These are phyloP conservation scores for Exsudoporus frostii DNA, from an alignment of 768 basidiomycete species.

Conservation along the genomic window DNA sequence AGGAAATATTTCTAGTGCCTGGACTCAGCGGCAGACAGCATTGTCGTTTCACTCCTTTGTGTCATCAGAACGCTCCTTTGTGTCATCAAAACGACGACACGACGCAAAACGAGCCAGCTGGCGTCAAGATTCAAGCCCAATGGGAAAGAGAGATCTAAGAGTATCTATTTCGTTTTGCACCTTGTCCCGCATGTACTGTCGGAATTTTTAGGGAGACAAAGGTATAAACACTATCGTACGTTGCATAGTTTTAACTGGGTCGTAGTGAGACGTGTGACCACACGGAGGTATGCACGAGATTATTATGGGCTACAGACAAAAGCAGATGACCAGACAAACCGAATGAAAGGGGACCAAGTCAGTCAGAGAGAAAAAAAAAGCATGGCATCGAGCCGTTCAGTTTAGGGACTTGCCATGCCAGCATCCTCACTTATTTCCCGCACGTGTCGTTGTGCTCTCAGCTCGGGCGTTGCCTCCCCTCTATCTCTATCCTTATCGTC, in stretches of 20 bases:
- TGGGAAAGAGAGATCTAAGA: not conserved
- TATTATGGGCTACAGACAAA: conserved; percentile 24
- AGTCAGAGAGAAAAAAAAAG: not conserved
- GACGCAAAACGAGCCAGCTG: too few relatives aligned
- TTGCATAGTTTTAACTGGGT: conserved; percentile 16
- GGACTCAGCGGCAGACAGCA: too few relatives aligned
- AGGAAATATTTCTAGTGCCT: too few relatives aligned
- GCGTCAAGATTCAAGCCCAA: too few relatives aligned
- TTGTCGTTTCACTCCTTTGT: too few relatives aligned
- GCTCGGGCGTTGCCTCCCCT: conserved; percentile 32
- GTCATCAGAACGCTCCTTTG: too few relatives aligned
- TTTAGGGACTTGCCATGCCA: conserved; percentile 31
- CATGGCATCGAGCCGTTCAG: not conserved
- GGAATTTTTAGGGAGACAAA: conserved; percentile 4
- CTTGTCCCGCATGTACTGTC: not conserved
- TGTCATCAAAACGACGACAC: too few relatives aligned
- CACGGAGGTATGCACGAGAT: conserved; percentile 24
- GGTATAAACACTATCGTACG: conserved; percentile 33
- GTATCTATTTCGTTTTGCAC: conserved; percentile 6
- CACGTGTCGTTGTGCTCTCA: conserved; percentile 28
- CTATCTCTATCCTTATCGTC: conserved; percentile 28
- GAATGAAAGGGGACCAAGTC: not conserved
- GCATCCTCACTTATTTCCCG: conserved; percentile 31
- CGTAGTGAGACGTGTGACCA: conserved; percentile 10
- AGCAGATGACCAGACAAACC: conserved; percentile 12